Evolutionary conservation across 192 early-diverging fungal species (phyloP), one percentile per base, ranked within the genome.

Genomic region (Coemansia sp.): DNA sequence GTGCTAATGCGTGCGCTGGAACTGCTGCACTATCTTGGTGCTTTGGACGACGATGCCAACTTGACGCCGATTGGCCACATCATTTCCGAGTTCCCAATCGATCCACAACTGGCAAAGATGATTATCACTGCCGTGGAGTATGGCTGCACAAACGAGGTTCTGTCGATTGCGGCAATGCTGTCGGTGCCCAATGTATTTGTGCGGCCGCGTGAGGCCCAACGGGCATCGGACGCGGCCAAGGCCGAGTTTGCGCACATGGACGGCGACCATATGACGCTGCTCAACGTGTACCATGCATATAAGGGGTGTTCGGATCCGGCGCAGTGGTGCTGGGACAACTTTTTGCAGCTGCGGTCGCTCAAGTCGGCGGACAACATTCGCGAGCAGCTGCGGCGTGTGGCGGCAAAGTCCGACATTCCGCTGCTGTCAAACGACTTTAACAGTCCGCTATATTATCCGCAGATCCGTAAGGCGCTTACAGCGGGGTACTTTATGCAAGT

Each of bases 401-500:
- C 96, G 87, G 85, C 90, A 58, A 86, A 88, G 43, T 69, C 82
- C 51, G 86, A 88, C 25, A 57, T 95, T 4, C 85, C 86, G 19
- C 62, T 95, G 35, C 65, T 88, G 21, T 91, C 88, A 5, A 90
- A 87, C 14, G 71, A 85, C 23, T 92, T 90, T 73, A 86, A 87
- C 63, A 87, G 88, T 62, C 72, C 79, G 47, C 67, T 72, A 6
- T 98, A 94, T 56, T 97, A 94, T 72, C 83, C 79, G 8, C 93
- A 93, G 58, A 96, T 99, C 61, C 87, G 94, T 52, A 89, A 87
- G 72, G 94, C 96, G 12, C 74, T 99, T 55, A 84, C 88, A 0
- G 82, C 95, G 22, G 98, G 98, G 27, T 98, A 92, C 84, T 99
- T 97, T 81, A 99, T 98, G 98, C 95, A 98, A 74, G 94, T 96